These are phyloP conservation scores for Xylaria sp. DNA, from an alignment of 2,329 filamentous ascomycete species.

Conservation along the genomic window DNA sequence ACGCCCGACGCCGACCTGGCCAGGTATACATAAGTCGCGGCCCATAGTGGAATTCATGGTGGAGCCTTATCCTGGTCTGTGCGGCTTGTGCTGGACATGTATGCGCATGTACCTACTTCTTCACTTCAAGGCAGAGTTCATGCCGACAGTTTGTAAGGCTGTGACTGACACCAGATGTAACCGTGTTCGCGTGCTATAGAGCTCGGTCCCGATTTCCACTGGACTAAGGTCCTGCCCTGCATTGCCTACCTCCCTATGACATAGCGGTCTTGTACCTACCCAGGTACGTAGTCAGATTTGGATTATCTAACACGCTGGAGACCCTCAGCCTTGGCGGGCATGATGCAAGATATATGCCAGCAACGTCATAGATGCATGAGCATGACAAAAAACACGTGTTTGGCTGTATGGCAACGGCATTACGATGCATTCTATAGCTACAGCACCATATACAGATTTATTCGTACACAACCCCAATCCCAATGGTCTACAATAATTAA, in stretches of 20 bases:
- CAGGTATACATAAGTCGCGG: not conserved
- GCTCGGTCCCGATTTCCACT: not conserved
- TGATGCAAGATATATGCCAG: not conserved
- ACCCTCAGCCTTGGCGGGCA: not conserved
- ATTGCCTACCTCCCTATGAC: not conserved
- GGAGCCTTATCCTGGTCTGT: not conserved
- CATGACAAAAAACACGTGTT: not conserved
- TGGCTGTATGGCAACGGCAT: slow-evolving; percentile 8
- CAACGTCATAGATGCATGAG: not conserved
- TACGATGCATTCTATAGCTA: slow-evolving; percentile 40
- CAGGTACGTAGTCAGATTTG: not conserved
- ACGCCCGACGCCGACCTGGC: not conserved
- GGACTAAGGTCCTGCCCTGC: not conserved
- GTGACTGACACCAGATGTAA: not conserved
- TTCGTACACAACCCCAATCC: slow-evolving; percentile 35
- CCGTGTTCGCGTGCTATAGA: not conserved
- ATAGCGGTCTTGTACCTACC: not conserved
- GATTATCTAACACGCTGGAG: not conserved
- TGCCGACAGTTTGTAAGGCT: not conserved
- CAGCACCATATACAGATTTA: slow-evolving; percentile 31
- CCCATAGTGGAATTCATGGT: not conserved
- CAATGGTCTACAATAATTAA: slow-evolving; percentile 39
- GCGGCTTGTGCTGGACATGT: not conserved
- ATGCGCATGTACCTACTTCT: too few species aligned
- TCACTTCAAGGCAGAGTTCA: not conserved